These are phyloP conservation scores for Paraconiothyrium brasiliense DNA, from an alignment of 2,329 filamentous ascomycete genomes.

Conservation along the genomic window DNA sequence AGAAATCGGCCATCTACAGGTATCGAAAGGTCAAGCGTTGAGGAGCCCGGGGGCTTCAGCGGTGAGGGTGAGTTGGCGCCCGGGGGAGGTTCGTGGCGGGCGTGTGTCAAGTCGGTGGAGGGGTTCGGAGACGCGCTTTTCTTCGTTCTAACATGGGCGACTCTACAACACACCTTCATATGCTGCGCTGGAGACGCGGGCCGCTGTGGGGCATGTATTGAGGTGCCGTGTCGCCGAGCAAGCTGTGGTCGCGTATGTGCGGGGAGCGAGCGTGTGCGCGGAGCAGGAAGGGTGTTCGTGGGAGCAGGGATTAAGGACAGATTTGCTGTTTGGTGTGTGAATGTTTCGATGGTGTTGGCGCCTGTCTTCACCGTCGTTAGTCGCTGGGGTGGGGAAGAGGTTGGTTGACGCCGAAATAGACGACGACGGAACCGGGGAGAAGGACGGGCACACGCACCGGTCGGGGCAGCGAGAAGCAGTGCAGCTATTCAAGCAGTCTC, in stretches of 20 bases:
- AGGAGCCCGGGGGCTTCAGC: conserved; percentile 42
- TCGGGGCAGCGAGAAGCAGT: conserved; percentile 27
- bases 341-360: conserved; percentile 11
- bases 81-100: conserved; percentile 32
- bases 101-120: conserved; percentile 52
- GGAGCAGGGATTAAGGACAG: conserved; percentile 1
- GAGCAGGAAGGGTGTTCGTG: conserved; percentile 18
- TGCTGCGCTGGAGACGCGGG: conserved; percentile 40
- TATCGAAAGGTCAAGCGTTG: conserved; percentile 33
- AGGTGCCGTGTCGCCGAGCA: conserved; percentile 23
- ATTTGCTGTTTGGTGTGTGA: conserved; percentile 11
- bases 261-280: conserved; percentile 24
- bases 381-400: conserved; percentile 30
- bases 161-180: conserved; percentile 45
- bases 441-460: conserved; percentile 40
- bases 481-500: conserved; percentile 41
- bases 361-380: conserved; percentile 30
- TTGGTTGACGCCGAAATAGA: conserved; percentile 32
- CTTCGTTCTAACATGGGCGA: conserved; percentile 61
- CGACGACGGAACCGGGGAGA: conserved; percentile 36
- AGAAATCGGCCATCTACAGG: conserved; percentile 73
- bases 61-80: conserved; percentile 33
- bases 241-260: conserved; percentile 6
- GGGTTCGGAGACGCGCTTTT: conserved; percentile 57
- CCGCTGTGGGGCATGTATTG: conserved; percentile 40